Base-by-base conservation (phyloP, 2,329 filamentous ascomycete species). In the Tolypocladium ophioglossoides region DNA sequence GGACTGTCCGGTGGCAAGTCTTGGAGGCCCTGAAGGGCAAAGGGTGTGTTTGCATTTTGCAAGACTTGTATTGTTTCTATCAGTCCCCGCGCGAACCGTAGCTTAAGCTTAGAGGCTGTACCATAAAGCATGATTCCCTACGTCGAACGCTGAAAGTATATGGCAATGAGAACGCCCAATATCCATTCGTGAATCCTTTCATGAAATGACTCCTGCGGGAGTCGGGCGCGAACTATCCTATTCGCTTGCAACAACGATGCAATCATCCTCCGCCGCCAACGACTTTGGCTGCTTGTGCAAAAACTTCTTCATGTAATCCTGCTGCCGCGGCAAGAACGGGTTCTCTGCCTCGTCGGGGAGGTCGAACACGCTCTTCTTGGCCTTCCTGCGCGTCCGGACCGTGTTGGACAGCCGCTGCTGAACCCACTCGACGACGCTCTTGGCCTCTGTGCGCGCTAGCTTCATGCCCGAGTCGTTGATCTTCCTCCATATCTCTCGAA, bases 401-500 rank as follows among this genome's bases (percentile, higher is more conserved):
- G 82, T 79, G 65, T 86, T 84, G 49, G 83, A 71, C 16, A 96
- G 74, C 54, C 91, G 82, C 62, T 87, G 83, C 55, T 85, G 79
- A n/a, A 96, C 72, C 55, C 84, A 78, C 62, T 95, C 87, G 40
- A 95, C 75, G 12, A 79, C 77, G 53, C 84, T 83, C 69, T 95
- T 96, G 14, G 87, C 83, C 63, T 95, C 84, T 34, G 88, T 86
- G 34, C 87, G 80, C 18, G 80, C 78, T 55, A 94, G 75, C 24
- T 83, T 83, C 47, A 89, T 86, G 41, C 88, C 89, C 1, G 84
- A 79, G 63, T 91, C 88, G 55, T 85, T 79, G 62, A 95, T 95
- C 40, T 78, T 78, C 55, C 74, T 73, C 68, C 76, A 77, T 35
- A 84, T 71, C 18, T 70, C 66, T 58, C 84, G 82, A 52, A 95